Evolutionary conservation across 805 yeast genomes (phyloP).

Genomic region (Saccharomycopsis fibuligera): DNA sequence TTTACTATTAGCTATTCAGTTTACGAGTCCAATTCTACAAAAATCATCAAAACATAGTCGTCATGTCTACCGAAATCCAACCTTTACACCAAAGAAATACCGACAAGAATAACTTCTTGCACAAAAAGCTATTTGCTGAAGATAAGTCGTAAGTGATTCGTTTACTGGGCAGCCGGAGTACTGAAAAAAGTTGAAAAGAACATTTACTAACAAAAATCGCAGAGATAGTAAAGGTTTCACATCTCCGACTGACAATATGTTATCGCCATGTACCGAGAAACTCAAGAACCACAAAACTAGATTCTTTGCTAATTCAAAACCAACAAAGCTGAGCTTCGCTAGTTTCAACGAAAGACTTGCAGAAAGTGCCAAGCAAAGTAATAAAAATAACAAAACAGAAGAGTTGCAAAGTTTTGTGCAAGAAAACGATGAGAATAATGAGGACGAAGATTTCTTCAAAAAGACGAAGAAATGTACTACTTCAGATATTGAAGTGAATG

Average conservation of each 20-base stretch:
- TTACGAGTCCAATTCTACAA: too few species aligned
- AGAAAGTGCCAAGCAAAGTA: background rate
- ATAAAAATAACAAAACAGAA: background rate
- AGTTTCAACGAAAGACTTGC: background rate
- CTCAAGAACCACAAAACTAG: constrained; percentile 39
- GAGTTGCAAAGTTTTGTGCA: constrained; percentile 8
- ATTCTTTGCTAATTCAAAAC: constrained; percentile 22
- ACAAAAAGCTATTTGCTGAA: constrained; percentile 26
- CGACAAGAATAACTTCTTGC: constrained; percentile 16
- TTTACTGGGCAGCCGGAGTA: too few species aligned
- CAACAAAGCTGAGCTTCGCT: constrained; percentile 24
- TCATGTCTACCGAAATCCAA: constrained; percentile 26
- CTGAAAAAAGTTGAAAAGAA: too few species aligned
- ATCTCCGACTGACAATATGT: constrained; percentile 52
- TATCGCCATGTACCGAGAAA: constrained; percentile 56
- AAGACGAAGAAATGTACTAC: background rate
- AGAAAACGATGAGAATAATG: background rate
- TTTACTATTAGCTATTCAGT: too few species aligned
- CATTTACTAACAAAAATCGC: too few species aligned
- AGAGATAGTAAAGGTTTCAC: constrained; percentile 24
- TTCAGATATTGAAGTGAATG: constrained; percentile 14
- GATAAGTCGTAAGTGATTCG: constrained; percentile 3
- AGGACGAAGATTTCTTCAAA: background rate
- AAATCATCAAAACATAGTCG: too few species aligned
- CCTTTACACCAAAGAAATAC: constrained; percentile 25